Conservation (phyloP, 1,284 basidiomycete genomes). For the Mrakiaceae sp. region DNA sequence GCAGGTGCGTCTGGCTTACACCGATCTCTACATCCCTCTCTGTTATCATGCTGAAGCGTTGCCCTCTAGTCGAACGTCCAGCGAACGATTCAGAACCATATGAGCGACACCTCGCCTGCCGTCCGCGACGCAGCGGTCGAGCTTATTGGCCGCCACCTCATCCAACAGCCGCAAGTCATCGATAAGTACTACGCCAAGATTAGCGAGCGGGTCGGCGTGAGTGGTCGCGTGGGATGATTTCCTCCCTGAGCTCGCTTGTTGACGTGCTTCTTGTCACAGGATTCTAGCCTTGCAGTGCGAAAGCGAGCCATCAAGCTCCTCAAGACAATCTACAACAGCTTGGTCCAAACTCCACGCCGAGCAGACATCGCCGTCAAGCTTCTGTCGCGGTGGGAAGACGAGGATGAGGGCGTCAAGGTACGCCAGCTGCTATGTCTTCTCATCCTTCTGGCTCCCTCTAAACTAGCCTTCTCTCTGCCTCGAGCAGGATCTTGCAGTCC, state of each 20-base stretch:
- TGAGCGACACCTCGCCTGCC: conserved; percentile 78
- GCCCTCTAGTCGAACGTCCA: conserved; percentile 55
- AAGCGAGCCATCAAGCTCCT: conserved; percentile 91
- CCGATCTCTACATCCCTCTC: not conserved
- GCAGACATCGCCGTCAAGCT: conserved; percentile 74
- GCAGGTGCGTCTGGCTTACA: conserved; percentile 42
- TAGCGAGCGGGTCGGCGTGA: conserved; percentile 71
- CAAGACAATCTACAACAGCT: conserved; percentile 62
- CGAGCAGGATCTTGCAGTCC: conserved; percentile 64
- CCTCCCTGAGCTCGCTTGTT: not conserved
- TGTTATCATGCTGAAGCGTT: not conserved
- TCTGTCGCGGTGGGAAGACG: conserved; percentile 74
- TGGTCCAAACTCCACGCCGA: conserved; percentile 46
- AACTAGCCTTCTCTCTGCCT: not conserved
- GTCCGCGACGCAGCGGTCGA: conserved; percentile 94
- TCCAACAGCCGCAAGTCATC: conserved; percentile 71
- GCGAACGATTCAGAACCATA: conserved; percentile 71
- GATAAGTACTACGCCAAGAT: conserved; percentile 76
- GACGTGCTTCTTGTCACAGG: conserved; percentile 40
- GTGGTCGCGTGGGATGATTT: conserved; percentile 22
- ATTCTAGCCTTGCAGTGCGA: conserved; percentile 81
- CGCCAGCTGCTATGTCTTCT: conserved; percentile 5
- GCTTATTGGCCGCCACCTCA: conserved; percentile 87
- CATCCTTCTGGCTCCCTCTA: not conserved
- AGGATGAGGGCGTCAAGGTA: conserved; percentile 78